Evolutionary conservation across 495 filamentous ascomycete genomes (phyloP).

Genomic region (Neurospora sp.): DNA sequence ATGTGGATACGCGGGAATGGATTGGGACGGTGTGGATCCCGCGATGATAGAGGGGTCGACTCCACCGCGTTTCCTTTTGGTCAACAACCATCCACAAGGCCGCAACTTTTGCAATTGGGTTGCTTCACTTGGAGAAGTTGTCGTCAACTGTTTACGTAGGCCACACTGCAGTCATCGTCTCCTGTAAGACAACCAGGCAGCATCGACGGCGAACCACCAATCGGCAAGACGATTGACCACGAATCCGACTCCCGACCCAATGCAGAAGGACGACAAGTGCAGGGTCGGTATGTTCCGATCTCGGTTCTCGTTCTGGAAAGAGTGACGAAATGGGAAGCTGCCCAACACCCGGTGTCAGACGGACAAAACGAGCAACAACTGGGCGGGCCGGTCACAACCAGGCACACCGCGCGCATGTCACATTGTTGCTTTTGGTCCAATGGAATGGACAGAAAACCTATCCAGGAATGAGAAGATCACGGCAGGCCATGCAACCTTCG

Average conservation of each 20-base stretch:
- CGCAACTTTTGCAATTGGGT: neutral
- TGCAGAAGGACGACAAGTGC: neutral
- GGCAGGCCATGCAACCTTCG: neutral
- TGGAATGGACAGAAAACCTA: neutral
- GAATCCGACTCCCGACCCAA: neutral
- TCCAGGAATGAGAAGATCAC: neutral
- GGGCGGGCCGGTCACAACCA: neutral
- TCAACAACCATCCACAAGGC: neutral
- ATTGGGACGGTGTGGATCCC: neutral
- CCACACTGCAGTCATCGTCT: neutral
- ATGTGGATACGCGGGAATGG: neutral
- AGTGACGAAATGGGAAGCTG: constrained; percentile 1
- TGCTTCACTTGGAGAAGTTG: neutral
- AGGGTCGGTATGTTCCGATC: neutral
- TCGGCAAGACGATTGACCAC: neutral
- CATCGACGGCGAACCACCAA: neutral
- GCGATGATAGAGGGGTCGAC: neutral
- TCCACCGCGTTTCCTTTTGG: neutral
- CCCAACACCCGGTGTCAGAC: neutral
- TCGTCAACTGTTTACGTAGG: neutral
- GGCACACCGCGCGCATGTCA: neutral
- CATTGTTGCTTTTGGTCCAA: neutral
- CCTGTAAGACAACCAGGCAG: neutral
- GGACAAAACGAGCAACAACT: neutral
- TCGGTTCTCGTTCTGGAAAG: neutral